Percentiles rank a stretch among this genome's conserved stretches.
Conservation (phyloP, 2,329 filamentous ascomycete genomes). For the Aureobasidium zeae region DNA sequence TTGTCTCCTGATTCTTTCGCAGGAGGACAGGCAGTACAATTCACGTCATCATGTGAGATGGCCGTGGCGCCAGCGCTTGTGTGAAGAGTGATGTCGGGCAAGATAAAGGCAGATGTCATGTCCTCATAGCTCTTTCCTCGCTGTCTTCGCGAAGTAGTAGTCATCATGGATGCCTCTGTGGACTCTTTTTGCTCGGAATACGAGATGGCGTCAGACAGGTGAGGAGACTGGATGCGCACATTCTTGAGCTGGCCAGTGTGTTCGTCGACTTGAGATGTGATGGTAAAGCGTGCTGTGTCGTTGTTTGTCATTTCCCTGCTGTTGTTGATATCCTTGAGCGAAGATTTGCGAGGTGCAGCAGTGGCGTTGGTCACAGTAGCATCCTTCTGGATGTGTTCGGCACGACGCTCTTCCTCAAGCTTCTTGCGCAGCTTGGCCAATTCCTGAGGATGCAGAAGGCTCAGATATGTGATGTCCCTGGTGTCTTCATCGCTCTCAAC, state of each 20-base stretch:
- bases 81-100: conserved; percentile 52
- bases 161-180: conserved; percentile 39
- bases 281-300: conserved; percentile 26
- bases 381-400: conserved; percentile 26
- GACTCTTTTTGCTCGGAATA: conserved; percentile 24
- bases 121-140: conserved; percentile 40
- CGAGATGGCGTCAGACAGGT: conserved; percentile 24
- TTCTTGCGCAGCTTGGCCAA: conserved; percentile 46
- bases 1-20: conserved; percentile 26
- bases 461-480: conserved; percentile 44
- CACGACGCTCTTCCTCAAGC: conserved; percentile 46
- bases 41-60: conserved; percentile 41
- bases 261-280: conserved; percentile 19
- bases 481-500: conserved; percentile 21
- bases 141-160: conserved; percentile 41
- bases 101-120: conserved; percentile 52
- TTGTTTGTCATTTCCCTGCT: too few species aligned
- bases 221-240: conserved; percentile 30
- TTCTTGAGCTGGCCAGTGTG: conserved; percentile 26
- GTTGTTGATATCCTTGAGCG: conserved; percentile 44
- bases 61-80: conserved; percentile 15
- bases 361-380: conserved; percentile 32
- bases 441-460: conserved; percentile 44
- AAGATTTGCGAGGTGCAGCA: conserved; percentile 45
- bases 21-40: conserved; percentile 46